Evolutionary conservation across 495 filamentous ascomycete species (phyloP).

Genomic region (Tuber melanosporum): DNA sequence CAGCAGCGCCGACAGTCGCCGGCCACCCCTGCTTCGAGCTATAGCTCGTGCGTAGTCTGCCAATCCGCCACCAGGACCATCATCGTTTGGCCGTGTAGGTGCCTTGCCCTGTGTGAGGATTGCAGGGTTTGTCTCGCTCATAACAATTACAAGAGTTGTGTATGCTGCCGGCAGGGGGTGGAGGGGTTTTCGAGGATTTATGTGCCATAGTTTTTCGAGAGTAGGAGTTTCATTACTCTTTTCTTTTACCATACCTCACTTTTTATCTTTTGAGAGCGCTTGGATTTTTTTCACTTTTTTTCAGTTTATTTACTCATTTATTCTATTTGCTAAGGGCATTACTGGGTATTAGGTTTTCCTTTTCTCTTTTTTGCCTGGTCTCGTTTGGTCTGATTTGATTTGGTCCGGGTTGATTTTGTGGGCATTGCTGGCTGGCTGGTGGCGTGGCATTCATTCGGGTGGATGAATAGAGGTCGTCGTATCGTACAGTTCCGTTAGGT

Average conservation of each 20-base stretch:
- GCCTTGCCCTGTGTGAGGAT: conserved; percentile 88
- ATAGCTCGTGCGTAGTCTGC: conserved; percentile 69
- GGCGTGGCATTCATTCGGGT: neutral
- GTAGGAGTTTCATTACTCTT: neutral
- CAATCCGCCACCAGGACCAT: conserved; percentile 80
- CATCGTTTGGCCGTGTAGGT: conserved; percentile 94
- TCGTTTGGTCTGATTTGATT: neutral
- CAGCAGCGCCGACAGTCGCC: conserved; percentile 18
- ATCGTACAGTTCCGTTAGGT: neutral
- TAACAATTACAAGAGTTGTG: conserved; percentile 94
- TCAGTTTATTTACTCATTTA: neutral
- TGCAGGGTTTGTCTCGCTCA: conserved; percentile 87
- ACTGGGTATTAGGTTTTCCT: neutral
- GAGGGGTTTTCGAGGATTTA: conserved; percentile 81
- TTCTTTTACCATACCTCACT: neutral
- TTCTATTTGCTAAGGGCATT: neutral
- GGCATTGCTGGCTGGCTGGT: neutral
- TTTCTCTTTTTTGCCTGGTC: neutral
- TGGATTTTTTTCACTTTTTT: neutral
- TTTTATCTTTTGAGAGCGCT: neutral
- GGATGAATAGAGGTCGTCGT: neutral
- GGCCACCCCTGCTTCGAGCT: neutral
- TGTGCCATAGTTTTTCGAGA: conserved; percentile 53
- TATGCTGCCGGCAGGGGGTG: conserved; percentile 83
- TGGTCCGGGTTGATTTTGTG: neutral